Evolutionary conservation across 2,329 filamentous ascomycete genomes (phyloP).

Genomic region (Scedosporium boydii): DNA sequence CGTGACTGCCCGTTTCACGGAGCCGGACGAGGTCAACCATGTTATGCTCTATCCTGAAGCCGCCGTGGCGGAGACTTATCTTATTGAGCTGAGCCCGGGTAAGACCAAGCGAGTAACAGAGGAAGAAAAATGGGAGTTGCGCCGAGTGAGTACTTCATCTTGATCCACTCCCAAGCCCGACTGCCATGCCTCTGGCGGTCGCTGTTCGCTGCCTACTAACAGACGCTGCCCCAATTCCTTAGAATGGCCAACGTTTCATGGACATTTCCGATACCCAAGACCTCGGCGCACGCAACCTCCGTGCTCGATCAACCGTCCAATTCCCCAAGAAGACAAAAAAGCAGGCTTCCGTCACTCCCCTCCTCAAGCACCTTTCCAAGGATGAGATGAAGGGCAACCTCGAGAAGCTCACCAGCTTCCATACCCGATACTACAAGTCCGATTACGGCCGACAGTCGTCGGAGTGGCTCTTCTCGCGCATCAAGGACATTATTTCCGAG

Average conservation of each 20-base stretch:
- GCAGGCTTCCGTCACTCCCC: conserved; percentile 54
- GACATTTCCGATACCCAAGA: conserved; percentile 75
- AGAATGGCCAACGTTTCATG: conserved; percentile 86
- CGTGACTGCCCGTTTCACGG: conserved; percentile 46
- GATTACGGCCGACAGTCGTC: conserved; percentile 74
- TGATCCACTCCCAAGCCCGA: background rate
- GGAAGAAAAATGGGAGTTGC: conserved; percentile 88
- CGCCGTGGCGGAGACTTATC: conserved; percentile 44
- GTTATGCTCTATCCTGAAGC: conserved; percentile 37
- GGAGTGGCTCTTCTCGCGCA: conserved; percentile 72
- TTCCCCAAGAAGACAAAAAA: conserved; percentile 60
- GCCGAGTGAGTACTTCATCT: conserved; percentile 50
- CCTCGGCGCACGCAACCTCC: conserved; percentile 27
- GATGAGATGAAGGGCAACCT: conserved; percentile 68
- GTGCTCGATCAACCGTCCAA: conserved; percentile 28
- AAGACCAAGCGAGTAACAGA: conserved; percentile 83
- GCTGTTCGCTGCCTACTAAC: background rate
- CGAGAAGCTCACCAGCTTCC: conserved; percentile 67
- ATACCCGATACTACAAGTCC: conserved; percentile 75
- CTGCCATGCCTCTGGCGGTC: background rate
- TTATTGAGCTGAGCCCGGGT: conserved; percentile 79
- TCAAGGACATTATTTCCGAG: conserved; percentile 60
- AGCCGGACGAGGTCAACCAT: conserved; percentile 39
- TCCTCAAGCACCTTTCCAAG: conserved; percentile 64
- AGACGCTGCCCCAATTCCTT: background rate